A percentile compares a stretch with the other conserved stretches of the same genome.
These are phyloP conservation scores for Claviceps purpurea DNA, from an alignment of 2,329 filamentous ascomycete species.

Conservation along the genomic window DNA sequence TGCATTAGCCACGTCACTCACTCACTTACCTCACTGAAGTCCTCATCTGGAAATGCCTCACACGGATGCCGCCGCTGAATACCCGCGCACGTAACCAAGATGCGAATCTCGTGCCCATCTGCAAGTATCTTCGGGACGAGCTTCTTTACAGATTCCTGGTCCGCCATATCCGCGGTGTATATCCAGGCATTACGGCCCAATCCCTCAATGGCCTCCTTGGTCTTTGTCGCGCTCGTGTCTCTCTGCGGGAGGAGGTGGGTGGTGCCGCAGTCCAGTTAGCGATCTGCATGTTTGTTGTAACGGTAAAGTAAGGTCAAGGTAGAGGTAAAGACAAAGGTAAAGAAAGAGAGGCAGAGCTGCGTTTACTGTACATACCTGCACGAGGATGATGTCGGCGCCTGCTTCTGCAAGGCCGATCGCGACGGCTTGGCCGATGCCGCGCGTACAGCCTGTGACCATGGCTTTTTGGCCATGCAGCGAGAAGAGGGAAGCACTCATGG, in stretches of 20 bases:
- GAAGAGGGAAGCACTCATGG: conserved; percentile 26
- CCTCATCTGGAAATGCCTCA: conserved; percentile 59
- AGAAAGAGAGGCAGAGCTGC: neutral
- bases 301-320: too few relatives aligned
- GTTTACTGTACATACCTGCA: conserved; percentile 27
- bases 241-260: conserved; percentile 20
- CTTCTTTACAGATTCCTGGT: conserved; percentile 41
- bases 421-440: conserved; percentile 44
- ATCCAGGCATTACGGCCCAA: conserved; percentile 54
- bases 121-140: conserved; percentile 48
- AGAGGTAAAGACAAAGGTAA: neutral
- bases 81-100: conserved; percentile 76
- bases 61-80: conserved; percentile 70
- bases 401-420: conserved; percentile 45
- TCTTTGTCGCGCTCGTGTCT: conserved; percentile 30
- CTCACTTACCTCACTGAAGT: conserved; percentile 52
- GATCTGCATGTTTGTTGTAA: too few relatives aligned
- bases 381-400: conserved; percentile 41
- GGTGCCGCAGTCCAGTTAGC: too few relatives aligned
- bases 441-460: conserved; percentile 42
- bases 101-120: conserved; percentile 53
- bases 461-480: conserved; percentile 43
- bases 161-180: conserved; percentile 57
- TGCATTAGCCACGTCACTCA: too few relatives aligned
- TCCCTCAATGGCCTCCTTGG: conserved; percentile 47